phyloP scores from a whole-genome alignment of 495 filamentous ascomycete species.

The Neurospora sp. region DNA sequence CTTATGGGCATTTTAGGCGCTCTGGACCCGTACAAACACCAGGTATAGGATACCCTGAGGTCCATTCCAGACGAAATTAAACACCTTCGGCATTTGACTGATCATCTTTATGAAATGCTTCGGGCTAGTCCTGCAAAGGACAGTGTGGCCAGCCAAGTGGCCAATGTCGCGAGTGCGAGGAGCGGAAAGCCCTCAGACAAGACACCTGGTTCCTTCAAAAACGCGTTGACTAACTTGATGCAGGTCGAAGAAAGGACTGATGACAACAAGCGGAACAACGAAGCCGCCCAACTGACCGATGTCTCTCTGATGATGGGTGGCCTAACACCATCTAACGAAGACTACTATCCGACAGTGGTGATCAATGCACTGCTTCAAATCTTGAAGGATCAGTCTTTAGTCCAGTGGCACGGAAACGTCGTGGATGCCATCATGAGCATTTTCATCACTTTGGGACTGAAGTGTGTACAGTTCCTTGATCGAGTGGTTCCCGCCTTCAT shows the following conservation, averaged over 20 bases:
- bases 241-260: constrained; percentile 42
- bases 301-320: constrained; percentile 97
- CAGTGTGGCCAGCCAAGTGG: neutral
- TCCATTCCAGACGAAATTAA: neutral
- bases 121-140: neutral
- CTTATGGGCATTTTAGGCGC: constrained; percentile 94
- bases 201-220: neutral
- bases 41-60: constrained; percentile 35
- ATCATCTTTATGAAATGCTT: neutral
- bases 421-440: constrained; percentile 98
- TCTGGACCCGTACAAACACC: constrained; percentile 91
- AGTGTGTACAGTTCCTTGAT: constrained; percentile 87
- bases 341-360: constrained; percentile 96
- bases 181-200: constrained; percentile 4
- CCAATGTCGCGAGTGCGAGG: neutral
- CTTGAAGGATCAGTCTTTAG: constrained; percentile 76
- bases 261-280: constrained; percentile 44
- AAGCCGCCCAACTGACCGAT: constrained; percentile 66
- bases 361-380: constrained; percentile 91
- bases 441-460: constrained; percentile 87
- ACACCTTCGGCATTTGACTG: neutral
- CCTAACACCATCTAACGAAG: constrained; percentile 91
- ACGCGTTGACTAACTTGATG: constrained; percentile 1
- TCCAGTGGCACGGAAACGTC: constrained; percentile 86
- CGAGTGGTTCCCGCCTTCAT: constrained; percentile 93